Base-by-base conservation (phyloP, 257 asterid genomes). In the Jasminum sambac region DNA sequence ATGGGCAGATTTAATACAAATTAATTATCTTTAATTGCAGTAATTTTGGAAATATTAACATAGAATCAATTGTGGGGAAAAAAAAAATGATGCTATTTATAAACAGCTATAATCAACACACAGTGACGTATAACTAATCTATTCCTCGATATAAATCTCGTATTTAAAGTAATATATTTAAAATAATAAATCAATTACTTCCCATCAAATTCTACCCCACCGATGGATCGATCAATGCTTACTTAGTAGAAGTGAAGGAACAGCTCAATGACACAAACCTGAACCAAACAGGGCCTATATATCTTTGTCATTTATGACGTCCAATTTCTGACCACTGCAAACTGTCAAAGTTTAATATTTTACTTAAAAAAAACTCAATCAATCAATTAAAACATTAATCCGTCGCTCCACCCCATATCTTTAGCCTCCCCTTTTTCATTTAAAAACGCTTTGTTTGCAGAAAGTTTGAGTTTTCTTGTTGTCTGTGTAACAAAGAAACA, bases 241-340 rank as follows among this genome's bases (percentile, higher is more conserved):
- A n/a, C n/a, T n/a, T n/a, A n/a, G n/a, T n/a, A n/a, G n/a, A n/a
- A n/a, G n/a, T n/a, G n/a, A n/a, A n/a, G n/a, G n/a, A 68, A 69
- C 77, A 77, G 70, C 77, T 48, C 79, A 50, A 68, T 62, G 46
- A 68, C 81, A 75, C 79, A 89, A 76, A 81, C 87, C 82, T 61
- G n/a, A n/a, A n/a, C 58, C 66, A 66, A 74, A 40, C 41, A 44
- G 50, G 57, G 57, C 70, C 52, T 34, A 70, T 34, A 70, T 76
- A 80, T 80, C 79, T 73, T 63, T 63, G 52, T 73, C 81, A 86
- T 80, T 83, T 72, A 86, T 78, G 79, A 74, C 58, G 21, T 84
- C 77, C 81, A 80, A 76, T 79, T 61, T 60, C 81, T 77, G 75
- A 65, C 81, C 72, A 67, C 79, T 64, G 75, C 68, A 38, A 77